phyloP scores from a whole-genome alignment of 2,329 filamentous ascomycete genomes.

The Phialophora expanda region DNA sequence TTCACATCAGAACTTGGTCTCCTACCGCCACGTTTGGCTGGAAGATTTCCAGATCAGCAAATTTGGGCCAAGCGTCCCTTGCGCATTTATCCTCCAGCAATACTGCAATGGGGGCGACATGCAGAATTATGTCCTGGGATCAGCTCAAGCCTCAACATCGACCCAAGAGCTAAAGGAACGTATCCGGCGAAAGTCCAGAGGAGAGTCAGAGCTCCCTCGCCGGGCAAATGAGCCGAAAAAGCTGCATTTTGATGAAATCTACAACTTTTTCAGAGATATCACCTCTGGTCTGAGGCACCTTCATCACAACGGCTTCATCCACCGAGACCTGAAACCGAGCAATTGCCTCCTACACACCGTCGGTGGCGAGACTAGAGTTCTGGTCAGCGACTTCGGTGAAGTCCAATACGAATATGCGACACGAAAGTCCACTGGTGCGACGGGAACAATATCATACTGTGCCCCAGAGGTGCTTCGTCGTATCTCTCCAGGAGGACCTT shows the following conservation, averaged over 20 bases:
- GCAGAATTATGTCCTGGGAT: slow-evolving; percentile 81
- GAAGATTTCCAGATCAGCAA: slow-evolving; percentile 83
- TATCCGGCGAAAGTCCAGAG: slow-evolving; percentile 79
- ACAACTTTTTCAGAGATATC: slow-evolving; percentile 94
- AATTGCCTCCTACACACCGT: slow-evolving; percentile 88
- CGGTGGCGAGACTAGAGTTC: slow-evolving; percentile 72
- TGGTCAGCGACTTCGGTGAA: slow-evolving; percentile 98
- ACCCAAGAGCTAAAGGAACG: slow-evolving; percentile 89
- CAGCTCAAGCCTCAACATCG: slow-evolving; percentile 65
- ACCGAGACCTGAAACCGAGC: slow-evolving; percentile 92
- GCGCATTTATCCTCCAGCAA: slow-evolving; percentile 95
- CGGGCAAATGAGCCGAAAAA: slow-evolving; percentile 54
- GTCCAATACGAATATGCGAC: slow-evolving; percentile 82
- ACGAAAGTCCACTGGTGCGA: slow-evolving; percentile 89
- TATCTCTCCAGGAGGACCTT: slow-evolving; percentile 67
- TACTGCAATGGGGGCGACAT: slow-evolving; percentile 96
- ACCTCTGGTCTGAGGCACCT: slow-evolving; percentile 89
- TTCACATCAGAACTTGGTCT: slow-evolving; percentile 92
- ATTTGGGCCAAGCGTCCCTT: slow-evolving; percentile 90
- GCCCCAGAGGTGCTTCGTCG: slow-evolving; percentile 86
- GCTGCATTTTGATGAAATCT: slow-evolving; percentile 86
- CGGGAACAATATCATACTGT: slow-evolving; percentile 96
- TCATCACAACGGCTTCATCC: slow-evolving; percentile 90
- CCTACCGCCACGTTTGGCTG: slow-evolving; percentile 96
- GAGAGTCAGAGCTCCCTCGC: slow-evolving; percentile 65